A percentile compares a stretch with the other conserved stretches of the same genome.
These are phyloP conservation scores for Neofusicoccum ribis DNA, from an alignment of 2,329 filamentous ascomycete genomes.

Conservation along the genomic window DNA sequence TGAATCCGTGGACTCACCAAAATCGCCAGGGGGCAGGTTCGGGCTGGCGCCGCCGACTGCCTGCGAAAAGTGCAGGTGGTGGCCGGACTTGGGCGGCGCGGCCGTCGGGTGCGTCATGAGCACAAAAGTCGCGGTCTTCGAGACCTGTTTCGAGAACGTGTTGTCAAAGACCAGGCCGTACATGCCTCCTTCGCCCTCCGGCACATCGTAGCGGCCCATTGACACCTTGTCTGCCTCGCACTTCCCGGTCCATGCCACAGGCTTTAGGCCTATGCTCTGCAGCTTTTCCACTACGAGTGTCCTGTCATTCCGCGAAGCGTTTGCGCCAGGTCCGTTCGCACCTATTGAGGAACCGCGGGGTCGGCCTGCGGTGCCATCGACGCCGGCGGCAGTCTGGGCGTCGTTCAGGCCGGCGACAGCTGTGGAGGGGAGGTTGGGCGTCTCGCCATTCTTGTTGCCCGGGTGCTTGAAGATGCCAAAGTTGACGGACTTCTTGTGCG, in stretches of 20 bases:
- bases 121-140: slow-evolving; percentile 93
- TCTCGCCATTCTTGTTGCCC: slow-evolving; percentile 62
- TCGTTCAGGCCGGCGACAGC: slow-evolving; percentile 46
- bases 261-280: slow-evolving; percentile 61
- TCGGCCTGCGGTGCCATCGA: slow-evolving; percentile 60
- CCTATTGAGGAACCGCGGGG: slow-evolving; percentile 44
- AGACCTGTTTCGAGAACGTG: slow-evolving; percentile 88
- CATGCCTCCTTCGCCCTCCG: slow-evolving; percentile 75
- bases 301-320: slow-evolving; percentile 66
- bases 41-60: slow-evolving; percentile 52
- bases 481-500: slow-evolving; percentile 97
- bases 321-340: slow-evolving; percentile 41
- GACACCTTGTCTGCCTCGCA: slow-evolving; percentile 96
- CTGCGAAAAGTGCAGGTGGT: slow-evolving; percentile 64
- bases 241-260: slow-evolving; percentile 80
- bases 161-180: slow-evolving; percentile 98
- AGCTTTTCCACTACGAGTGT: slow-evolving; percentile 69
- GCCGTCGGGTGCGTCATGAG: slow-evolving; percentile 90
- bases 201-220: slow-evolving; percentile 84
- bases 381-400: slow-evolving; percentile 42
- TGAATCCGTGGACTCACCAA: slow-evolving; percentile 57
- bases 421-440: slow-evolving; percentile 38
- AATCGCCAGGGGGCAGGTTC: slow-evolving; percentile 37
- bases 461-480: slow-evolving; percentile 98
- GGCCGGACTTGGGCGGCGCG: slow-evolving; percentile 71